Conservation (phyloP, 805 yeast genomes). For the Ogataea naganishii region DNA sequence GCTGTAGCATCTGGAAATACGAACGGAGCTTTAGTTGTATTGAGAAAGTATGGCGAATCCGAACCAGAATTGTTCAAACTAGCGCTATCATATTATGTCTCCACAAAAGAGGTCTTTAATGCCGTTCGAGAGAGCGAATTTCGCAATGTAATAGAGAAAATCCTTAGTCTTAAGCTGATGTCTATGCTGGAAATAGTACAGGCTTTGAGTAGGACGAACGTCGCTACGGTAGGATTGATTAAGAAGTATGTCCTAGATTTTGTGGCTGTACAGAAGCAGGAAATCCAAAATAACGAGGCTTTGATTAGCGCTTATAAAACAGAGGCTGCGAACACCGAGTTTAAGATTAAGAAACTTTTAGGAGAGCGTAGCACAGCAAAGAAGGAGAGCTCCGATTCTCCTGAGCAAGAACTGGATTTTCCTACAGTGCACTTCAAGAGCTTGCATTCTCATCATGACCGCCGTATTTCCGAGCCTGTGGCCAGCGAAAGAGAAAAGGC, state of each 20-base stretch:
- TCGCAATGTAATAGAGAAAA: constrained; percentile 39
- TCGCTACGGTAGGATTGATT: constrained; percentile 63
- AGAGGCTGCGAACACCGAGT: constrained; percentile 52
- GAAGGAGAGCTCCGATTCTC: constrained; percentile 55
- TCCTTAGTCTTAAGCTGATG: constrained; percentile 44
- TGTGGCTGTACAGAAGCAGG: constrained; percentile 50
- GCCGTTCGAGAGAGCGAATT: constrained; percentile 45
- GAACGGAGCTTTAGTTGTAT: constrained; percentile 43
- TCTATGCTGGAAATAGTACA: constrained; percentile 75
- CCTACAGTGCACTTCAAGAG: constrained; percentile 85
- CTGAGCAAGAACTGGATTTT: constrained; percentile 56
- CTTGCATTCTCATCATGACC: constrained; percentile 76
- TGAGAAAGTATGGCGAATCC: constrained; percentile 49
- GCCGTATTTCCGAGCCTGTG: constrained; percentile 50
- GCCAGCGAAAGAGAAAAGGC: constrained; percentile 8
- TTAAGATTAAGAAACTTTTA: constrained; percentile 42
- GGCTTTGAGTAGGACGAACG: constrained; percentile 50
- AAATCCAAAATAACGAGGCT: constrained; percentile 59
- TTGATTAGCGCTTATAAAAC: constrained; percentile 57
- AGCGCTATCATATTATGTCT: constrained; percentile 56
- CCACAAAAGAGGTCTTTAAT: constrained; percentile 41
- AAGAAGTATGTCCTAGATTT: constrained; percentile 58
- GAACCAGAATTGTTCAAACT: constrained; percentile 60
- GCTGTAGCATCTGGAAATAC: constrained; percentile 52
- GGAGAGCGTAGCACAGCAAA: constrained; percentile 44